Percentiles rank a stretch among this genome's conserved stretches.
These are phyloP conservation scores for Euphorbia pulcherrima DNA, from an alignment of 345 rosid species.

Conservation along the genomic window DNA sequence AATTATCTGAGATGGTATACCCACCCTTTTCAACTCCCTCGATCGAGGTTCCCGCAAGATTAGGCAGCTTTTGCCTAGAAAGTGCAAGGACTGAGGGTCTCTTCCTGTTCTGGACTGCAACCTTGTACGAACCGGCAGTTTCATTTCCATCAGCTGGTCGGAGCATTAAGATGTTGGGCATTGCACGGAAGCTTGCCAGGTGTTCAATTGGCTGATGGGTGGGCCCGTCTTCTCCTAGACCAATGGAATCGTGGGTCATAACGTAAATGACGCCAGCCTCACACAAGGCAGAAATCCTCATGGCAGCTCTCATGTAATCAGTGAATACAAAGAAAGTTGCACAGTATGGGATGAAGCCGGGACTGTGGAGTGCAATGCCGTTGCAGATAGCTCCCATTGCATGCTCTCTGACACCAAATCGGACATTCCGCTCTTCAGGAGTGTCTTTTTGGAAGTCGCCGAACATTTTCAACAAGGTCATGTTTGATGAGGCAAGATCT, in stretches of 20 bases:
- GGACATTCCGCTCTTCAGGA: constrained; percentile 83
- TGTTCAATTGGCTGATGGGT: constrained; percentile 99
- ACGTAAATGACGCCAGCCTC: constrained; percentile 94
- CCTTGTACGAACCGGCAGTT: constrained; percentile 92
- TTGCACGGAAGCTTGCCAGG: constrained; percentile 97
- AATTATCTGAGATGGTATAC: constrained; percentile 77
- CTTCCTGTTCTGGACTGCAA: constrained; percentile 71
- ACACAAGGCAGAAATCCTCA: constrained; percentile 78
- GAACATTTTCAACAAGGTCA: constrained; percentile 82
- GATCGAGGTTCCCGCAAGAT: constrained; percentile 81
- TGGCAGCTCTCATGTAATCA: constrained; percentile 99
- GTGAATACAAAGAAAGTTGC: constrained; percentile 99
- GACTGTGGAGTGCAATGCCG: constrained; percentile 88
- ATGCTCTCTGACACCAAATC: constrained; percentile 97
- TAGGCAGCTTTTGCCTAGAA: constrained; percentile 87
- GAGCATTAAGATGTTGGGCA: constrained; percentile 93
- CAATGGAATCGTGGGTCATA: constrained; percentile 99
- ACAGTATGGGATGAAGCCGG: constrained; percentile 90
- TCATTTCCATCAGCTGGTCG: constrained; percentile 99
- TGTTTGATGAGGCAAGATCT: constrained; percentile 97
- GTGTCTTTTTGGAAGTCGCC: constrained; percentile 91
- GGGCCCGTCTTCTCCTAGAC: constrained; percentile 99
- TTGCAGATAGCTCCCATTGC: constrained; percentile 97
- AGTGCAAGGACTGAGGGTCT: constrained; percentile 87
- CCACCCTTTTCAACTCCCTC: constrained; percentile 94